Evolutionary conservation across 192 early-diverging fungal species (phyloP).

Genomic region (Piromyces finnis): DNA sequence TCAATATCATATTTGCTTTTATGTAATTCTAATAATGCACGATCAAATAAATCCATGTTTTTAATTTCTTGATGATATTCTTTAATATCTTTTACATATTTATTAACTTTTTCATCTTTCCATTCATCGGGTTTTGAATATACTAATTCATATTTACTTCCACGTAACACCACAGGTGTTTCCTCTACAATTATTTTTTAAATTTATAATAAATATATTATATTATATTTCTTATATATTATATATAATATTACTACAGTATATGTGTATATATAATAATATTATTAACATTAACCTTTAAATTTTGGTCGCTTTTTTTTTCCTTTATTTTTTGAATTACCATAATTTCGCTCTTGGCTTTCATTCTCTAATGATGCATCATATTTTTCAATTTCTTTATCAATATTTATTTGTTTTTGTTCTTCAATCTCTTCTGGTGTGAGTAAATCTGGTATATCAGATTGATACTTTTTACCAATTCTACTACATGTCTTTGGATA

Average conservation of each 20-base stretch:
- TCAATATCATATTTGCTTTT: conserved; percentile 28
- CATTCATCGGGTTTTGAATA: neutral
- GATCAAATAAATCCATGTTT: neutral
- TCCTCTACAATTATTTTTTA: neutral
- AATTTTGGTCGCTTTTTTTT: neutral
- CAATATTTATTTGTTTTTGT: neutral
- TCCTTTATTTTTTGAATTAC: neutral
- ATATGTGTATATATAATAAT: too few species aligned
- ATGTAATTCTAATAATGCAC: conserved; percentile 31
- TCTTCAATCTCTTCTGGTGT: neutral
- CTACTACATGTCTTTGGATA: neutral
- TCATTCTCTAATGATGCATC: neutral
- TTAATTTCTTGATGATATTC: neutral
- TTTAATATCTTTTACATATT: neutral
- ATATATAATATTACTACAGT: too few species aligned
- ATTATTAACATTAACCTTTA: neutral
- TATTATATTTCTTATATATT: too few species aligned
- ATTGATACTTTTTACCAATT: conserved; percentile 61
- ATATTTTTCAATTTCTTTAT: neutral
- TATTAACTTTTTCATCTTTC: neutral
- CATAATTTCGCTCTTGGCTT: neutral
- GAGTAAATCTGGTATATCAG: conserved; percentile 6
- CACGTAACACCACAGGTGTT: neutral
- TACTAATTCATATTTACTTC: neutral
- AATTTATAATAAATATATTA: too few species aligned